Base-by-base conservation (phyloP, 768 basidiomycete genomes). In the Mycena polygramma region DNA sequence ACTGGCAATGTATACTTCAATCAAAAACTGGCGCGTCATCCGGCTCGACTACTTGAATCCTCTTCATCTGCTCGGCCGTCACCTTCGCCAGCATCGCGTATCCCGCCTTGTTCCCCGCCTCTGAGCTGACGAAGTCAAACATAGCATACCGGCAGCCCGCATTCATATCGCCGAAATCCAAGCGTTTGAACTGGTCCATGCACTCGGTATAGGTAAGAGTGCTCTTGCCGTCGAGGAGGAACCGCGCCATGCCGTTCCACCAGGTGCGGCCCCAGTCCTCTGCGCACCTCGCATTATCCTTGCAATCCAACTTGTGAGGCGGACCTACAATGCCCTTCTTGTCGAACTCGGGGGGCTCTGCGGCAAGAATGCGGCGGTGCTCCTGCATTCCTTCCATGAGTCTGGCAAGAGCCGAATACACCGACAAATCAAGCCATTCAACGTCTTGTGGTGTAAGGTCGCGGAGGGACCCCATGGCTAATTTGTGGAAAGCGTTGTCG, bases 241-340 rank as follows among this genome's bases (percentile, higher is more conserved):
- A 78, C 0, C 60, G 51, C 2, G 71, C 76, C 71, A 77, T 77
- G 0, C 73, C 70, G 53, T 73, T 75, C 74, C 74, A 76, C 75
- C 77, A 78, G 0, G 67, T 19, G 0, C 41, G 20, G 6, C 67
- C 65, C 77, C 76, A 78, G 45, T 78, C 76, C 4, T 53, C 41
- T 7, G n/a, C 24, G 35, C 76, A 77, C 4, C 7, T 19, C 1
- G 17, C 17, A 4, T 63, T 4, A 39, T 68, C 20, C 1, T n/a
- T 14, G 41, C 70, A 60, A 4, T 49, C n/a, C 19, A n/a, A 22
- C 2, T 8, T 2, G 26, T 35, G 22, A 3, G 8, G 41, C 20
- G 58, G 45, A 9, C 17, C 39, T 39, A 13, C 39, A 13, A 39
- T 13, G 13, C 15, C 39, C 24, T 19, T n/a, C n/a, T n/a, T n/a